Conservation (phyloP, 768 basidiomycete genomes). For the Termitomyces sp. region DNA sequence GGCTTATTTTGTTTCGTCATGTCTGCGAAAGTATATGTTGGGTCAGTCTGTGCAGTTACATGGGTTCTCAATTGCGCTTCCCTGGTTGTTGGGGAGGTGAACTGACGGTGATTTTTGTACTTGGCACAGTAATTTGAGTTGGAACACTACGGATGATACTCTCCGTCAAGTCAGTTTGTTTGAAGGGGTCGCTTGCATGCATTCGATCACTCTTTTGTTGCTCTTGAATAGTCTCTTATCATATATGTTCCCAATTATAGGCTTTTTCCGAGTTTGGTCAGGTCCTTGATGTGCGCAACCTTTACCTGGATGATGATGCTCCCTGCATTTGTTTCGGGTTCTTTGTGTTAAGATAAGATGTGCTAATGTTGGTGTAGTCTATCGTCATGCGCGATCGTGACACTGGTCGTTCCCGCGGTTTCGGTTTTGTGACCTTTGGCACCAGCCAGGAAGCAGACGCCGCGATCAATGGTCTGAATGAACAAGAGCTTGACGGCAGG, state of each 20-base stretch:
- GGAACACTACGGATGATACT: conserved; percentile 93
- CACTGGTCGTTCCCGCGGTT: conserved; percentile 94
- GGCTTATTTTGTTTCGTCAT: conserved; percentile 60
- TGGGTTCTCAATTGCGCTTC: conserved; percentile 43
- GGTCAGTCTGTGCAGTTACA: conserved; percentile 76
- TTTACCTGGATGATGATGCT: conserved; percentile 19
- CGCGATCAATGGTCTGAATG: conserved; percentile 78
- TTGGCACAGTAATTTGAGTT: conserved; percentile 85
- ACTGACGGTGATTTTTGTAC: conserved; percentile 57
- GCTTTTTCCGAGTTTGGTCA: conserved; percentile 81
- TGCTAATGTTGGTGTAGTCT: conserved; percentile 58
- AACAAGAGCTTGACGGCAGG: conserved; percentile 91
- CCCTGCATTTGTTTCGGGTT: conserved; percentile 16
- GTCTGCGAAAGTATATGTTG: conserved; percentile 89
- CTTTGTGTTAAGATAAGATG: conserved; percentile 30
- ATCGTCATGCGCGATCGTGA: conserved; percentile 99
- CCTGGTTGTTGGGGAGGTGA: conserved; percentile 42
- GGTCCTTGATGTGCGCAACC: conserved; percentile 86
- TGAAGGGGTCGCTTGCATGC: conserved; percentile 28
- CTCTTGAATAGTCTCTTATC: conserved; percentile 45
- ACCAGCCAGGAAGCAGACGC: conserved; percentile 61
- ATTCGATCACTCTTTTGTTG: conserved; percentile 27
- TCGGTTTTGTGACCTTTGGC: conserved; percentile 89
- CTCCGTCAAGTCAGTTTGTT: conserved; percentile 81
- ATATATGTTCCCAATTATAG: conserved; percentile 54